Percentiles rank a stretch among this genome's conserved stretches.
These are phyloP conservation scores for Ramularia collo-cygni DNA, from an alignment of 2,329 filamentous ascomycete genomes.

Conservation along the genomic window DNA sequence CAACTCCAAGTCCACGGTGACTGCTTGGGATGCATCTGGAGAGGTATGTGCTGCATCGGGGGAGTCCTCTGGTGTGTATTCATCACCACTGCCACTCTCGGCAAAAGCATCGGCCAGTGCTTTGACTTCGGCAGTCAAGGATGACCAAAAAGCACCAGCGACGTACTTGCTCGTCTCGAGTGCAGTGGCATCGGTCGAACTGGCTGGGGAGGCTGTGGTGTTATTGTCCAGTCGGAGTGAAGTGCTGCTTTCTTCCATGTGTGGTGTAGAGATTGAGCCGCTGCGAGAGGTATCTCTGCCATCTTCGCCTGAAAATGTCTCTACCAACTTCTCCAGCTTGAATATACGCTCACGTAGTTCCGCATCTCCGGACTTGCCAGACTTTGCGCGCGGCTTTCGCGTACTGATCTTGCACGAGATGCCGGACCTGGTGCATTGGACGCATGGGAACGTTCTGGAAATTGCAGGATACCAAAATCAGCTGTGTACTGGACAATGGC, in stretches of 20 bases:
- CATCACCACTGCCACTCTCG: conserved; percentile 19
- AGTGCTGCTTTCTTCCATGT: conserved; percentile 1
- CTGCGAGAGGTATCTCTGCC: background rate
- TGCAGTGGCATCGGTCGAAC: conserved; percentile 7
- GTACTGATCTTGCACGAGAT: conserved; percentile 13
- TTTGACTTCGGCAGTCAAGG: conserved; percentile 27
- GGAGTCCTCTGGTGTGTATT: conserved; percentile 16
- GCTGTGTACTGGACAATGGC: no score
- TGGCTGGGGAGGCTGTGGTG: conserved; percentile 5
- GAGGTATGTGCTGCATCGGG: conserved; percentile 7
- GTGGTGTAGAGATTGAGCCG: background rate
- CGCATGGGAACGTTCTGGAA: conserved; percentile 17
- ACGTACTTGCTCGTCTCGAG: conserved; percentile 24
- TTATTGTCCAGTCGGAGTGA: background rate
- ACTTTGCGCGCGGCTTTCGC: conserved; percentile 17
- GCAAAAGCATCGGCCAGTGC: conserved; percentile 28
- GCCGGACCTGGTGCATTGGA: conserved; percentile 13
- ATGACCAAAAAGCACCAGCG: conserved; percentile 27
- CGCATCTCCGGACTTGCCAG: conserved; percentile 17
- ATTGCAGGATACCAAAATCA: no score
- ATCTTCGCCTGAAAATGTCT: conserved; percentile 16
- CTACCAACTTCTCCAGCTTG: conserved; percentile 20
- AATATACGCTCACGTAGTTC: conserved; percentile 17
- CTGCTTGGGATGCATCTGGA: conserved; percentile 4
- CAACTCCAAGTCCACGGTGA: conserved; percentile 21